Evolutionary conservation across 495 filamentous ascomycete species (phyloP).

Genomic region (Thermochaetoides thermophila): DNA sequence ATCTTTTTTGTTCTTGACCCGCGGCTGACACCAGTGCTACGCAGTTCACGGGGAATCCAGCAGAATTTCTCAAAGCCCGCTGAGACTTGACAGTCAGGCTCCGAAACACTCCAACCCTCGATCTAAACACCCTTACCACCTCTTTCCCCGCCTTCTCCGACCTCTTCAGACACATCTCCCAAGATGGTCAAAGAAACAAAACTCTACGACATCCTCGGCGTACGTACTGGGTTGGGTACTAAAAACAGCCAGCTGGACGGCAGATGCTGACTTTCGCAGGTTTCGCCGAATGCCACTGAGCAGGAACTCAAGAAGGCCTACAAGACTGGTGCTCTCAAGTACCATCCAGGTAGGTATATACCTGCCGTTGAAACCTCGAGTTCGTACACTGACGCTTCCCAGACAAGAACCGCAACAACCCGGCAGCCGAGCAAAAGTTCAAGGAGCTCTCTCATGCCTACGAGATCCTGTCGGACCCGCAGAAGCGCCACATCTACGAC

Average conservation of each 20-base stretch:
- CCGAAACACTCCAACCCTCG: not conserved
- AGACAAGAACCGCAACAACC: conserved; percentile 96
- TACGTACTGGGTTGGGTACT: no score
- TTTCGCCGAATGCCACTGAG: conserved; percentile 55
- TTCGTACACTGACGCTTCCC: conserved; percentile 10
- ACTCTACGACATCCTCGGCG: conserved; percentile 74
- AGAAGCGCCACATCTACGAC: conserved; percentile 87
- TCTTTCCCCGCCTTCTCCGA: not conserved
- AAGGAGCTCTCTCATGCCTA: conserved; percentile 94
- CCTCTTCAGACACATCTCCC: conserved; percentile 6
- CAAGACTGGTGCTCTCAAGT: conserved; percentile 77
- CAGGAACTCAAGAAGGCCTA: conserved; percentile 79
- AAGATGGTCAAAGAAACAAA: conserved; percentile 87
- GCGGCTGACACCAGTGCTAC: conserved; percentile 3
- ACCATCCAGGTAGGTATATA: conserved; percentile 61
- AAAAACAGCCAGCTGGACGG: no score
- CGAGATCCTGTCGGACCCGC: conserved; percentile 78
- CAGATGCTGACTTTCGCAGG: conserved; percentile 39
- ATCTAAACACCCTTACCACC: conserved; percentile 1
- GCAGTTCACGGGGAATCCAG: no score
- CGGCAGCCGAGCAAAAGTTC: conserved; percentile 90
- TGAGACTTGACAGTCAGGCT: no score
- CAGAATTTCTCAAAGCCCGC: no score
- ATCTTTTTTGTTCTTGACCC: not conserved
- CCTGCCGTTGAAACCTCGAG: no score